Conservation (phyloP, 768 basidiomycete genomes). For the Psilocybe azurescens region DNA sequence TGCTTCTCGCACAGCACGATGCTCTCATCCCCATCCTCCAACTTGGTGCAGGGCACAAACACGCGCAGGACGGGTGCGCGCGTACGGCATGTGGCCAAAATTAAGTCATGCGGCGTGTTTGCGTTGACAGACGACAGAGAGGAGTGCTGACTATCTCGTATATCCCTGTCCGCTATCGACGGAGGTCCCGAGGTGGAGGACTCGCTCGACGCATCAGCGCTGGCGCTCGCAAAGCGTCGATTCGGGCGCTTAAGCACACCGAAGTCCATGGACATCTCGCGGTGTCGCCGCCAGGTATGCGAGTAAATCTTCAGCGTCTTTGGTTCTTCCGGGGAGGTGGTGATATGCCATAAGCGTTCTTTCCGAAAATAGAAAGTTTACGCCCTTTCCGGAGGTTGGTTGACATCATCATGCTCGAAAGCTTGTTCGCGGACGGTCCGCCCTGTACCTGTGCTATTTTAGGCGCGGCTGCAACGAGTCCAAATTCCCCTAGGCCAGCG, state of each 20-base stretch:
- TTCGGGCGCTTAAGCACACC: slow-evolving; percentile 33
- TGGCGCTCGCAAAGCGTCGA: slow-evolving; percentile 38
- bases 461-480: background rate
- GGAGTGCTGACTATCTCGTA: background rate
- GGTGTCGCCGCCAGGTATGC: slow-evolving; percentile 29
- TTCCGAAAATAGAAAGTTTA: slow-evolving; percentile 33
- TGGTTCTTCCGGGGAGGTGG: slow-evolving; percentile 40
- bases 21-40: slow-evolving; percentile 48
- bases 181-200: slow-evolving; percentile 41
- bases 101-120: slow-evolving; percentile 64
- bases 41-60: slow-evolving; percentile 70
- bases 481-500: slow-evolving; percentile 1
- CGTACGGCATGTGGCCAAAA: slow-evolving; percentile 58
- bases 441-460: slow-evolving; percentile 17
- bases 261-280: background rate
- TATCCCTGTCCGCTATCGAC: slow-evolving; percentile 11
- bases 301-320: slow-evolving; percentile 34
- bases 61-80: slow-evolving; percentile 79
- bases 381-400: slow-evolving; percentile 25
- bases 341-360: slow-evolving; percentile 8
- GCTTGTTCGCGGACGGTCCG: slow-evolving; percentile 27
- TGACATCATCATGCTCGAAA: slow-evolving; percentile 27
- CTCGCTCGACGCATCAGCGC: slow-evolving; percentile 46
- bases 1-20: slow-evolving; percentile 70
- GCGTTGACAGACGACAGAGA: background rate